Evolutionary conservation across 495 filamentous ascomycete species (phyloP).

Genomic region (Ramalina intermedia): DNA sequence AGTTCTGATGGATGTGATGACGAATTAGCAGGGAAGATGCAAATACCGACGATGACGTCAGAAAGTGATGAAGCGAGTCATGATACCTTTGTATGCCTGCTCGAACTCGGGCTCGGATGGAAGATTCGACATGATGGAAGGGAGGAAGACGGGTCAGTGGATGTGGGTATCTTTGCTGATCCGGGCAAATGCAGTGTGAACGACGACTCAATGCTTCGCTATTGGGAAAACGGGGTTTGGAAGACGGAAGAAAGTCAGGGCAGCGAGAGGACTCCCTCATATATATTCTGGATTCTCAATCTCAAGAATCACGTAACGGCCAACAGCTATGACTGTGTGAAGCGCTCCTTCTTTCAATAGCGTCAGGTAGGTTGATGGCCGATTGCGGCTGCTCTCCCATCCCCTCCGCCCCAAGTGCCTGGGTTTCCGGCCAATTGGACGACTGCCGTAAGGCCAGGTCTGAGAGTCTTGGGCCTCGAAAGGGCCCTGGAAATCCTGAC

Average conservation of each 20-base stretch:
- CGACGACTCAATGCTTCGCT: neutral
- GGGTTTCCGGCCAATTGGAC: too few relatives aligned
- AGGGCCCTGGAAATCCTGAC: too few relatives aligned
- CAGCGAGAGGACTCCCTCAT: too few relatives aligned
- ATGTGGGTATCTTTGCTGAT: neutral
- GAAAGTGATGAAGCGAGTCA: neutral
- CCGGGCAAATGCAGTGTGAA: neutral
- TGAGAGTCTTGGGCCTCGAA: too few relatives aligned
- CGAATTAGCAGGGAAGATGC: neutral
- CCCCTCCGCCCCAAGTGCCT: too few relatives aligned
- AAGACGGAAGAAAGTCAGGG: too few relatives aligned
- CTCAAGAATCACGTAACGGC: too few relatives aligned
- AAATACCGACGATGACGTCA: neutral
- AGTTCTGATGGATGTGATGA: constrained; percentile 48
- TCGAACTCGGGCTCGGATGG: constrained; percentile 91
- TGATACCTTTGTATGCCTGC: constrained; percentile 90
- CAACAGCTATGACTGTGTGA: neutral
- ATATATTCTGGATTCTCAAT: too few relatives aligned
- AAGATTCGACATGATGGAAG: constrained; percentile 61
- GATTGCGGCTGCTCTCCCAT: too few relatives aligned
- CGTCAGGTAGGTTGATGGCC: neutral
- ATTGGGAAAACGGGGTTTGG: too few relatives aligned
- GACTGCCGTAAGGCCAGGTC: too few relatives aligned
- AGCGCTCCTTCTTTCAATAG: neutral
- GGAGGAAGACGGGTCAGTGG: neutral